Evolutionary conservation across 2,329 filamentous ascomycete species (phyloP).

Genomic region (Dothistroma septosporum): DNA sequence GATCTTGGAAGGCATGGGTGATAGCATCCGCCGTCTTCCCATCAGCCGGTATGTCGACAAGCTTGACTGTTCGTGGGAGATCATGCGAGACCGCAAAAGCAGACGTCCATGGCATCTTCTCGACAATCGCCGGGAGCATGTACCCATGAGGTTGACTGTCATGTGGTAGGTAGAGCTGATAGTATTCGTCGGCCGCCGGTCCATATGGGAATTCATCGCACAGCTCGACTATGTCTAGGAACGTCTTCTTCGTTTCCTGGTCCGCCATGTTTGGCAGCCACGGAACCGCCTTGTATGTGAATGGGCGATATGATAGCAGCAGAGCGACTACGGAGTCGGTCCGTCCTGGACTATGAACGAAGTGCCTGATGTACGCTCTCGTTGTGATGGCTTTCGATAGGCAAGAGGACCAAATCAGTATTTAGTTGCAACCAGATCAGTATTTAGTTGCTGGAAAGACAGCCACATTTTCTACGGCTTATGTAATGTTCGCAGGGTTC

Average conservation of each 20-base stretch:
- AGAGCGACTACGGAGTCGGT: no score
- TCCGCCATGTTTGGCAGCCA: not conserved
- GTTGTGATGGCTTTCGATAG: not conserved
- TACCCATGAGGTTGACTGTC: slow-evolving; percentile 60
- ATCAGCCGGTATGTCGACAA: slow-evolving; percentile 51
- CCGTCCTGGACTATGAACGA: no score
- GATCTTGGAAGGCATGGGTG: slow-evolving; percentile 57
- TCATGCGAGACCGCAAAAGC: slow-evolving; percentile 51
- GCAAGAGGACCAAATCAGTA: no score
- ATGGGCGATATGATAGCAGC: not conserved
- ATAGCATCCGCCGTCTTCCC: slow-evolving; percentile 57
- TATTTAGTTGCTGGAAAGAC: no score
- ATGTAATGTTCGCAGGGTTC: no score
- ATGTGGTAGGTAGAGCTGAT: slow-evolving; percentile 62
- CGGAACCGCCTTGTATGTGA: not conserved
- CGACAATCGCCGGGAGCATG: slow-evolving; percentile 57
- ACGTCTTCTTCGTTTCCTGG: not conserved
- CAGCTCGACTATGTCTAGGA: slow-evolving; percentile 3
- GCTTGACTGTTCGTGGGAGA: slow-evolving; percentile 18
- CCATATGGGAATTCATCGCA: slow-evolving; percentile 41
- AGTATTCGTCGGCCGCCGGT: slow-evolving; percentile 43
- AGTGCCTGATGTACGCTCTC: not conserved
- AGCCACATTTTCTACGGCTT: no score
- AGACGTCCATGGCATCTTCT: slow-evolving; percentile 49
- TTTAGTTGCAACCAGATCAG: no score